Conservation (phyloP, 176 grass and related monocot species). For the Tuctoria greenei region DNA sequence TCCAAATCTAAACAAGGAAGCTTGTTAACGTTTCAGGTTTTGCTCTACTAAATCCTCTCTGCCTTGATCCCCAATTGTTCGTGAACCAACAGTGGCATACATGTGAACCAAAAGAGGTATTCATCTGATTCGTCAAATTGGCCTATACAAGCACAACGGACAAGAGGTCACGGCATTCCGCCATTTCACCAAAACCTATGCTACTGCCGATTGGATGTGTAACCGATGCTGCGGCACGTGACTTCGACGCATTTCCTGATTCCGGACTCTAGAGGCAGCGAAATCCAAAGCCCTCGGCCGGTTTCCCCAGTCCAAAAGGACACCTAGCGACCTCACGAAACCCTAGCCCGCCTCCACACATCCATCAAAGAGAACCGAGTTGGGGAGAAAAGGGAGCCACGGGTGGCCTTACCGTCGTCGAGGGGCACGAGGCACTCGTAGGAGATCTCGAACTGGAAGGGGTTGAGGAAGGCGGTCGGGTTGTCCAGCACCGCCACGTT, state of each 20-base stretch:
- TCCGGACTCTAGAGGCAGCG: not conserved
- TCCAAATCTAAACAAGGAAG: not conserved
- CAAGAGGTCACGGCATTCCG: not conserved
- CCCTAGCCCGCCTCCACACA: constrained; percentile 31
- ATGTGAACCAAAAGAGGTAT: not conserved
- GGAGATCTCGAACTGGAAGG: constrained; percentile 99
- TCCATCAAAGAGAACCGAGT: not conserved
- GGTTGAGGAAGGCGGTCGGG: constrained; percentile 88
- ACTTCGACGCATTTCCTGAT: not conserved
- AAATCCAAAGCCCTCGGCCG: not conserved
- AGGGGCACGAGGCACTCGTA: constrained; percentile 99
- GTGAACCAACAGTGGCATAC: not conserved
- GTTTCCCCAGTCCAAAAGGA: not conserved
- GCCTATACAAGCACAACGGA: not conserved
- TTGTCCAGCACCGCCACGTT: constrained; percentile 99
- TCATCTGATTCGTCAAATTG: not conserved
- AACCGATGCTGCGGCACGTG: not conserved
- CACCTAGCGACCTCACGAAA: constrained; percentile 1
- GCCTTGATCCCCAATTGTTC: not conserved
- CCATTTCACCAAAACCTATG: not conserved
- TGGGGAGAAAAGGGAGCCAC: too few relatives aligned
- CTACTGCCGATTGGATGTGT: not conserved
- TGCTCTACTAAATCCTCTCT: not conserved
- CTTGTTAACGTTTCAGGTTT: not conserved
- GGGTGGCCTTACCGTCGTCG: constrained; percentile 67